Evolutionary conservation across 306 rosid species (phyloP), one percentile per base, ranked within the genome.

Genomic region (Rosa multiflora): DNA sequence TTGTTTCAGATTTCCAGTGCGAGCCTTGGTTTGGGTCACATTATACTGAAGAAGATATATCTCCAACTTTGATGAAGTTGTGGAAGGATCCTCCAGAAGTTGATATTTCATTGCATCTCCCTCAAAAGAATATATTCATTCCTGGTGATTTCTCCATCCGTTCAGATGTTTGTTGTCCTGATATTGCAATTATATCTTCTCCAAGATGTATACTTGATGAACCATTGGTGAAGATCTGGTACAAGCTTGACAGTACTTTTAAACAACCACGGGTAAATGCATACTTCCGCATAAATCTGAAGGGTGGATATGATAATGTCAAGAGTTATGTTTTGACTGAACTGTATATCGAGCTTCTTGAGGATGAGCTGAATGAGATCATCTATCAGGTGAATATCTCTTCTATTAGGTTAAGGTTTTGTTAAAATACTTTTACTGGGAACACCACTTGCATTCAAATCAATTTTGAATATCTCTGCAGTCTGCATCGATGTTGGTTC

Each of bases 21-120:
- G 98, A 95, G 81, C 96, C 99, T 72, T 95, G 99, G 99, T 95
- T 90, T 90, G 96, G 96, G 63, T 91, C 99, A 58, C 88, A 52
- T 72, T 95, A 89, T 76, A 61, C 78, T 59, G 98, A 85, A 83
- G 95, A 91, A 79, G 96, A 95, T 82, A 83, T 95, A 83, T 76
- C 93, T 72, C 82, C 88, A 78, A 64, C 86, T 76, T 83, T 93
- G 88, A 83, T 93, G 82, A 89, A 91, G 68, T 76, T 90, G 46
- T 95, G 99, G 99, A 89, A 83, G 84, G 83, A 90, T 88, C 92
- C 99, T 85, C 86, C 89, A 11, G 90, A 89, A 73, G 78, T 91
- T 78, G 98, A 95, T 84, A 79, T 69, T 71, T 86, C 91, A 23
- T 87, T 95, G 79, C 91, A 91, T 87, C 93, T 95, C 77, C 99